phyloP scores from a whole-genome alignment of 768 basidiomycete species.

The Phylloporus rhodoxanthus region DNA sequence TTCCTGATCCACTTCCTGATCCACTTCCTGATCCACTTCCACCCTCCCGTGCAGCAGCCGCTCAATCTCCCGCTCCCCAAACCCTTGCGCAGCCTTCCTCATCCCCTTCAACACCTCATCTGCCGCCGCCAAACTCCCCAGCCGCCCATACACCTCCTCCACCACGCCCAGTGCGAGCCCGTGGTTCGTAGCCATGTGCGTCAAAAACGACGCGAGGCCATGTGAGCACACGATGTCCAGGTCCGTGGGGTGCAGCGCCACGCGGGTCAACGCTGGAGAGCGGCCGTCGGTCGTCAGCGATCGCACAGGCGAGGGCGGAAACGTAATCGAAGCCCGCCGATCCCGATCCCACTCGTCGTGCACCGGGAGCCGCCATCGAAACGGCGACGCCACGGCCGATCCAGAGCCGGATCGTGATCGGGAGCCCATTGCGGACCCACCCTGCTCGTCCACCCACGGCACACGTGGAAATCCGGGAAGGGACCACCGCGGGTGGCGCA shows the following conservation, averaged over 20 bases:
- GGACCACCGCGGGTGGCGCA: constrained; percentile 14
- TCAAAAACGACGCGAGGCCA: constrained; percentile 31
- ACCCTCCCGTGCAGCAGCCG: constrained; percentile 11
- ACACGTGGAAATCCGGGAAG: constrained; percentile 7
- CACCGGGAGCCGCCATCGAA: neutral
- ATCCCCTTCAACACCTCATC: constrained; percentile 36
- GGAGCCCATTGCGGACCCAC: neutral
- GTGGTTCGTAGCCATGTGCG: constrained; percentile 41
- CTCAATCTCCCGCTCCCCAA: neutral
- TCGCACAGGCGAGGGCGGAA: constrained; percentile 6
- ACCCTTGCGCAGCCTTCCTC: constrained; percentile 14
- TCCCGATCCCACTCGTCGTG: no score
- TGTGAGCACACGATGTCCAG: constrained; percentile 13
- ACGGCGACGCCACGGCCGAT: neutral
- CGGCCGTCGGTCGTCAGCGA: neutral
- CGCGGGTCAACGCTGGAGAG: neutral
- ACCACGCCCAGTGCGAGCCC: constrained; percentile 40
- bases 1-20: neutral
- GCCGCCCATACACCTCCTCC: constrained; percentile 31
- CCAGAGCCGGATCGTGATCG: neutral
- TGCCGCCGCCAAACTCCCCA: constrained; percentile 33
- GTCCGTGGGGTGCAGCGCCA: constrained; percentile 11
- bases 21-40: constrained; percentile 8
- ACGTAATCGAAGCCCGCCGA: neutral
- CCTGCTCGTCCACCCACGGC: constrained; percentile 1